Conservation (phyloP, 768 basidiomycete genomes). For the Boletus rubescentipes region DNA sequence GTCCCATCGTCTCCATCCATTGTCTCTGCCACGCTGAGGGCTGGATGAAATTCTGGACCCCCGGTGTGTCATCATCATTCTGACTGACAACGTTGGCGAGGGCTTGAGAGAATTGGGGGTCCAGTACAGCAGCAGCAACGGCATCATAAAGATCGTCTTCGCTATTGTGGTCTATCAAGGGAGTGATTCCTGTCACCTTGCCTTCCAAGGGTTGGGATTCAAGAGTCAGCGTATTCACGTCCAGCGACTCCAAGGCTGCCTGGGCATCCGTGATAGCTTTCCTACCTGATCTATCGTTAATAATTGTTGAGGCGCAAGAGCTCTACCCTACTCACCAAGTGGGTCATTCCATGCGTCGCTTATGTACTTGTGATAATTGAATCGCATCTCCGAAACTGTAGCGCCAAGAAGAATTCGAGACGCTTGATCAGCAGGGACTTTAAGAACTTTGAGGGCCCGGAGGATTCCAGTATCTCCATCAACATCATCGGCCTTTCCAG, state of each 20-base stretch:
- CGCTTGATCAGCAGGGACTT: background rate
- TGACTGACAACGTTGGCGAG: background rate
- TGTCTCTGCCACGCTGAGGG: no score
- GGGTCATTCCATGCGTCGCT: no score
- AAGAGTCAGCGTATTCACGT: no score
- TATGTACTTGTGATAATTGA: background rate
- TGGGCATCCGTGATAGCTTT: background rate
- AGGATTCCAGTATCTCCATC: background rate
- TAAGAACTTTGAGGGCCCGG: background rate
- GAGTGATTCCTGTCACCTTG: background rate
- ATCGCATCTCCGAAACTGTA: background rate
- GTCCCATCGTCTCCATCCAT: no score
- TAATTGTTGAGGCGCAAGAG: background rate
- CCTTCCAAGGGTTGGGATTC: background rate
- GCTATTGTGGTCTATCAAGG: background rate
- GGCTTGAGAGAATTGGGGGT: background rate
- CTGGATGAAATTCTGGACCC: no score
- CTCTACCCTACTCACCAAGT: background rate
- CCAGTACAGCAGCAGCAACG: background rate
- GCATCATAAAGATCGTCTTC: background rate
- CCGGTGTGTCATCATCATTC: no score
- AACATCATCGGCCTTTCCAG: background rate
- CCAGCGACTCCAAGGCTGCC: no score
- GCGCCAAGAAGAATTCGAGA: background rate
- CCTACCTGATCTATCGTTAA: background rate